phyloP scores from a whole-genome alignment of 108 stramenopile genomes.

The Nitzschia sp. region DNA sequence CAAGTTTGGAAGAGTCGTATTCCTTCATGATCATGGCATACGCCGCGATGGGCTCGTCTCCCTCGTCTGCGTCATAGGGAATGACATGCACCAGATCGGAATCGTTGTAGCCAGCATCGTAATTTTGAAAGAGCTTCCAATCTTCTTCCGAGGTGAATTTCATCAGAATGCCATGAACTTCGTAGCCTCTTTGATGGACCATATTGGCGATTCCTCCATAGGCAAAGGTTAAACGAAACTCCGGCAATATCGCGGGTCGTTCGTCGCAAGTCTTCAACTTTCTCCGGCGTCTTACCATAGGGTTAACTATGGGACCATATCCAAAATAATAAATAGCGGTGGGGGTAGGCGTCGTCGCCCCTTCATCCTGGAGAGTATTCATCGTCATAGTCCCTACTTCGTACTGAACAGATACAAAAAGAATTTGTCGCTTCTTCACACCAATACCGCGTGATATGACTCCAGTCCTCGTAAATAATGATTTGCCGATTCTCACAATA shows the following conservation, averaged over 20 bases:
- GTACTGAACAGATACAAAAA: too few species aligned
- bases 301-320: constrained; percentile 38
- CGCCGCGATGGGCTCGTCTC: constrained; percentile 9
- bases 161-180: constrained; percentile 36
- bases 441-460: too few species aligned
- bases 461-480: too few species aligned
- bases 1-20: constrained; percentile 4
- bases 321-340: constrained; percentile 29
- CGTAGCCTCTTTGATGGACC: constrained; percentile 22
- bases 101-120: constrained; percentile 14
- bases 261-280: background rate
- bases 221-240: constrained; percentile 28
- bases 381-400: too few species aligned
- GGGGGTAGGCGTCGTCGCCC: background rate
- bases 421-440: too few species aligned
- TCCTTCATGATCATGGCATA: constrained; percentile 15
- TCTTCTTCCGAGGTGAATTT: constrained; percentile 14
- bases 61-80: constrained; percentile 17
- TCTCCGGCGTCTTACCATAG: constrained; percentile 20
- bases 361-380: background rate
- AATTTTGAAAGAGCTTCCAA: constrained; percentile 17
- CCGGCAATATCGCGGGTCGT: constrained; percentile 21
- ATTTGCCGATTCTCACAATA: too few species aligned
- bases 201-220: constrained; percentile 28
- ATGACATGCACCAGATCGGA: constrained; percentile 1